These are phyloP conservation scores for Acacia crassicarpa DNA, from an alignment of 306 rosid genomes.

Conservation along the genomic window DNA sequence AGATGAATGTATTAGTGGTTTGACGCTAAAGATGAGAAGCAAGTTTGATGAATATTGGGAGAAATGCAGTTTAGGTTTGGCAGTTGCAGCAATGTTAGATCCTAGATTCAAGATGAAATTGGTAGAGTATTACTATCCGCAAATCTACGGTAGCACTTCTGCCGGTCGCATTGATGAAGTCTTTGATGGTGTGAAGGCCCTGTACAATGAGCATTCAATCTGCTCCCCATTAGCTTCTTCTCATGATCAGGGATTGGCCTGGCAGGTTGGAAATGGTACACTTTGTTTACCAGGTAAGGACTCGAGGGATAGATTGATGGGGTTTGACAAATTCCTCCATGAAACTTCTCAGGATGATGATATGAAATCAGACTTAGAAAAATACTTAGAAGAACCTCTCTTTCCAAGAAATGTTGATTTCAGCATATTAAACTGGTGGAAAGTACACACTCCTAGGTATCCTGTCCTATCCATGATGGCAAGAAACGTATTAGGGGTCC, in stretches of 20 bases:
- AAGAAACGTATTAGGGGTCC: conserved; percentile 79
- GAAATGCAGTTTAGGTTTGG: conserved; percentile 82
- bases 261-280: conserved; percentile 67
- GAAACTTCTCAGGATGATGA: conserved; percentile 84
- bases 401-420: conserved; percentile 87
- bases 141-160: conserved; percentile 69
- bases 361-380: conserved; percentile 80
- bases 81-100: conserved; percentile 91
- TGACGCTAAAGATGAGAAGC: conserved; percentile 73
- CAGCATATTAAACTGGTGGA: conserved; percentile 92
- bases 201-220: conserved; percentile 83
- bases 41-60: conserved; percentile 97
- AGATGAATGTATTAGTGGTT: conserved; percentile 62
- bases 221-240: conserved; percentile 80
- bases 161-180: conserved; percentile 64
- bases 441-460: conserved; percentile 94
- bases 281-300: conserved; percentile 61
- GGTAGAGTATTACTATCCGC: conserved; percentile 88
- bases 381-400: conserved; percentile 93
- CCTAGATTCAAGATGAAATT: conserved; percentile 94
- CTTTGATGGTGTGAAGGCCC: conserved; percentile 68
- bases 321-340: conserved; percentile 87
- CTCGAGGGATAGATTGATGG: conserved; percentile 82
- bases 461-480: conserved; percentile 98
- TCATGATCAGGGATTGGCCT: conserved; percentile 70